Base-by-base conservation (phyloP, 495 filamentous ascomycete genomes). In the Cairneyella variabilis region DNA sequence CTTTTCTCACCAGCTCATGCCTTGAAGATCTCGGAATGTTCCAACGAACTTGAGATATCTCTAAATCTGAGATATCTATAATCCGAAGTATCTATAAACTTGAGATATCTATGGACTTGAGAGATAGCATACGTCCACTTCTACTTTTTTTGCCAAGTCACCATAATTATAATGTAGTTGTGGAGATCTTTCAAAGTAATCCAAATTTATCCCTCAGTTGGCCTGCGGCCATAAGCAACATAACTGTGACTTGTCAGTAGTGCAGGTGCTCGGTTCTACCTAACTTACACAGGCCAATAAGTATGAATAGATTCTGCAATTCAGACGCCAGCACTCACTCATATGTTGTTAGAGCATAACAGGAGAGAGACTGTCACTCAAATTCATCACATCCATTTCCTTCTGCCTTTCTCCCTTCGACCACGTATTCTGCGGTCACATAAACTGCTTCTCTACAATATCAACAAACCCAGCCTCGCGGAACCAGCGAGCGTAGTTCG, bases 391-490 rank as follows among this genome's bases (percentile, higher is more conserved):
- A 0, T 77, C 77, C 21, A 81, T 59, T 38, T 72, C 62, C 56
- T 79, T 80, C 48, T 76, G 53, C 16, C 70, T 65, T 32, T 57
- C 56, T 20, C 80, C 73, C 21, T 67, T 70, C 0, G 76, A 58
- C 80, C 80, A 83, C 9, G 76, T 56, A 27, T 68, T 68, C 26
- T 48, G 48, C 5, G 84, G 84, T 20, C 78, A 66, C 57, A 80
- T 80, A 47, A 66, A 70, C 10, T 73, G 26, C 23, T 63, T 62
- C 56, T 80, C 71, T 10, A 78, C 58, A 14, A 85, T 72, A 55
- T 83, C 76, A 21, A 75, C 69, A 60, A 85, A 89, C 1, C 84
- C 82, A 0, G 77, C 69, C 18, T 80, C 71, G 51, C 68, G 66
- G 63, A 83, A 75, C 66, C 41, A 57, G 10, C 16, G 12, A 4